Percentiles rank a stretch among this genome's conserved stretches.
These are phyloP conservation scores for Microascus cirrosus DNA, from an alignment of 2,329 filamentous ascomycete species.

Conservation along the genomic window DNA sequence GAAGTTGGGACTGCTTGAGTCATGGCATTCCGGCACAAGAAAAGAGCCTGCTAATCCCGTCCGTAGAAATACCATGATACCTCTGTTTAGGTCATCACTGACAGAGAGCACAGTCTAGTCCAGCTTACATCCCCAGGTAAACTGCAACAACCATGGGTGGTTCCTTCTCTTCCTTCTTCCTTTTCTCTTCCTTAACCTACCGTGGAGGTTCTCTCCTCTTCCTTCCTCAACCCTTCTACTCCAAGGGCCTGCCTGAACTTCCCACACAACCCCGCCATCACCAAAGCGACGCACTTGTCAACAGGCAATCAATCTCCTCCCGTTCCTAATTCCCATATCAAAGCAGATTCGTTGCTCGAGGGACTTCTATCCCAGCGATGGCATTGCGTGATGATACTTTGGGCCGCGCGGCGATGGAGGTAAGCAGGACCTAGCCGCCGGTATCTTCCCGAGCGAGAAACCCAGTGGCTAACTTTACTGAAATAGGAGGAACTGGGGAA, in stretches of 20 bases:
- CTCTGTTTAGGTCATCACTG: no score
- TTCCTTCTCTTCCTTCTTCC: background rate
- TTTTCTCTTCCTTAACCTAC: background rate
- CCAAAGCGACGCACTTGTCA: background rate
- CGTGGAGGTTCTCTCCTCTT: background rate
- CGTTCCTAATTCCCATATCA: background rate
- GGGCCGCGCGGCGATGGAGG: constrained; percentile 11
- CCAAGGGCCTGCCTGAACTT: background rate
- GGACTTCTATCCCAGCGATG: background rate
- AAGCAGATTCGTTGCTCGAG: background rate
- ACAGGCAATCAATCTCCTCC: background rate
- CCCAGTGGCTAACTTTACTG: background rate
- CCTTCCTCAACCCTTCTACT: background rate
- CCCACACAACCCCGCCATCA: background rate
- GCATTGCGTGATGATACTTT: constrained; percentile 43
- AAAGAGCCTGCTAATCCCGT: no score
- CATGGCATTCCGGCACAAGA: no score
- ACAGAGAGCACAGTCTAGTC: no score
- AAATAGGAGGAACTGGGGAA: constrained; percentile 18
- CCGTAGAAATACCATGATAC: no score
- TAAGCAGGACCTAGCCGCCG: background rate
- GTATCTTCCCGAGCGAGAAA: background rate
- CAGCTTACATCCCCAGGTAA: background rate
- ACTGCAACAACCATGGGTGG: background rate
- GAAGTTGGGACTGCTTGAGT: no score